These are phyloP conservation scores for Suillus bovinus DNA, from an alignment of 768 basidiomycete species.

Conservation along the genomic window DNA sequence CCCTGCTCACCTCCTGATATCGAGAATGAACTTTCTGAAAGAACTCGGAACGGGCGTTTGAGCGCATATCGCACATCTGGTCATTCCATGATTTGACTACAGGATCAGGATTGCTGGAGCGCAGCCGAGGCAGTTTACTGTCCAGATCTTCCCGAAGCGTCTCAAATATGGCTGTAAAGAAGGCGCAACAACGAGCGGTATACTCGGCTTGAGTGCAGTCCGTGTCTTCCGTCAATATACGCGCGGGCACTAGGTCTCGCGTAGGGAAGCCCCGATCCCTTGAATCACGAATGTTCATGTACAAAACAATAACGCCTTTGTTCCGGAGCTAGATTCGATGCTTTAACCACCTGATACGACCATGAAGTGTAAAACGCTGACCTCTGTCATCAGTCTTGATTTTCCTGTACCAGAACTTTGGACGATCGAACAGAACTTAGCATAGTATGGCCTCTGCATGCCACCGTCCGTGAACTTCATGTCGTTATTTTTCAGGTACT, in stretches of 20 bases:
- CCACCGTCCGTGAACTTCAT: too few relatives aligned
- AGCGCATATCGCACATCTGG: not conserved
- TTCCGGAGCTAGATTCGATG: constrained; percentile 14
- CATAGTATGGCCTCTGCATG: too few relatives aligned
- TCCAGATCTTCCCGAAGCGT: constrained; percentile 2
- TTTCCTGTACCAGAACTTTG: too few relatives aligned
- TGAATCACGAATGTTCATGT: constrained; percentile 16
- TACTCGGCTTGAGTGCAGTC: not conserved
- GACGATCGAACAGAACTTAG: too few relatives aligned
- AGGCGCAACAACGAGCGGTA: constrained; percentile 5
- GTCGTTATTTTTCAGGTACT: too few relatives aligned
- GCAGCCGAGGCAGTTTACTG: not conserved
- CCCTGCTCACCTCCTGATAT: not conserved
- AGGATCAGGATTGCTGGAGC: not conserved
- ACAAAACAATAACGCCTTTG: constrained; percentile 17
- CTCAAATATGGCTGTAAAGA: constrained; percentile 19
- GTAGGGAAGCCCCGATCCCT: constrained; percentile 14
- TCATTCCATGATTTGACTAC: not conserved
- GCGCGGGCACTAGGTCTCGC: constrained; percentile 16
- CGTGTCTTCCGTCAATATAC: constrained; percentile 14
- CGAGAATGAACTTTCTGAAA: not conserved
- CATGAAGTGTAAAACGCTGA: not conserved
- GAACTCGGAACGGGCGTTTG: not conserved
- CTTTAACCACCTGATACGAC: too few relatives aligned
- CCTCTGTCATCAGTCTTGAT: too few relatives aligned